phyloP scores from a whole-genome alignment of 23 red algal species.

The Gracilaria gracilis region DNA sequence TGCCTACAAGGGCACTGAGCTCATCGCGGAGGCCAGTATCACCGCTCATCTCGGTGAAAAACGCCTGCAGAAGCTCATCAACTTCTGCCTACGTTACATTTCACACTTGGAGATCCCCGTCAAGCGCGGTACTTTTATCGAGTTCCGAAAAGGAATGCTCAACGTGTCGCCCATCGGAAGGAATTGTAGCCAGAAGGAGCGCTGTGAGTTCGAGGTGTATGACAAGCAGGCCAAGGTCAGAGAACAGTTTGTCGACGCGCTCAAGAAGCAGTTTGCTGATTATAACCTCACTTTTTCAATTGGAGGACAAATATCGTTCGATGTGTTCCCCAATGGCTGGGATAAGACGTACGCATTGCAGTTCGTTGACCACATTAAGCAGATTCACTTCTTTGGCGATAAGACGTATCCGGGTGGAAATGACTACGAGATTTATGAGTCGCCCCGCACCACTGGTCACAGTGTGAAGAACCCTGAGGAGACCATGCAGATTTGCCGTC shows the following conservation, averaged over 20 bases:
- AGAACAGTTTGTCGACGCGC: constrained; percentile 79
- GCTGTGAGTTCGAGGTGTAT: constrained; percentile 92
- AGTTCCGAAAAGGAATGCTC: constrained; percentile 99
- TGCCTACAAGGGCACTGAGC: constrained; percentile 80
- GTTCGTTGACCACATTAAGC: constrained; percentile 79
- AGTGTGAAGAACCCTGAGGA: constrained; percentile 81
- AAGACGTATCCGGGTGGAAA: constrained; percentile 96
- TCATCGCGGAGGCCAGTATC: constrained; percentile 80
- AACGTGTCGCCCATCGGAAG: constrained; percentile 97
- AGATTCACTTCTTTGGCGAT: constrained; percentile 98
- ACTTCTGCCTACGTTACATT: constrained; percentile 88
- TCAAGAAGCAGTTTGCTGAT: constrained; percentile 82
- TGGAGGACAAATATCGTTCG: constrained; percentile 98
- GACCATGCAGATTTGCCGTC: constrained; percentile 76
- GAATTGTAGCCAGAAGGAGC: constrained; percentile 96
- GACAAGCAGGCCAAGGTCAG: constrained; percentile 78
- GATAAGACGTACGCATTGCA: constrained; percentile 95
- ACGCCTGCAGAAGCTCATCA: constrained; percentile 91
- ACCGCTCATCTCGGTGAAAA: constrained; percentile 86
- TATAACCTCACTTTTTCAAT: constrained; percentile 93
- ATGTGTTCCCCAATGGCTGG: constrained; percentile 97
- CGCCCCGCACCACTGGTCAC: constrained; percentile 78
- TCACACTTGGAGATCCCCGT: constrained; percentile 88
- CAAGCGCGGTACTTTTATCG: constrained; percentile 99
- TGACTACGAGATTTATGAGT: constrained; percentile 97